Evolutionary conservation across 768 basidiomycete genomes (phyloP), one percentile per base, ranked within the genome.

Genomic region (Phlebiopsis flavidoalba): DNA sequence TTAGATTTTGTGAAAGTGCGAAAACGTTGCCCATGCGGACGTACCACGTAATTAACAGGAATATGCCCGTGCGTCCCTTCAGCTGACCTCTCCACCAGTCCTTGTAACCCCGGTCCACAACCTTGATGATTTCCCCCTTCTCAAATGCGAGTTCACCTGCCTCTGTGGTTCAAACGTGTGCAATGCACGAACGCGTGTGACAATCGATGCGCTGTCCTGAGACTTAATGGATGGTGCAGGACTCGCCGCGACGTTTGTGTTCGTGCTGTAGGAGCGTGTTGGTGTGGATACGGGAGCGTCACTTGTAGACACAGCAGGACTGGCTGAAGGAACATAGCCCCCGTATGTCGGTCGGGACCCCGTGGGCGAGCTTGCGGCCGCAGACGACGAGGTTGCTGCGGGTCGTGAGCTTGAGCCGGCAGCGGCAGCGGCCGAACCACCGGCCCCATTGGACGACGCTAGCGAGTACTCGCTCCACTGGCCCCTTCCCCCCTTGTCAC

Each of bases 51-150:
- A 72, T 96, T 97, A 19, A 96, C 93, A 0, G 96, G 73, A 98
- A 98, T 51, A 98, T 98, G 48, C 94, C 94, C 2, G 94, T 93
- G 60, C 91, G 77, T 0, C 93, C 95, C 68, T 86, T 90, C 49
- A 95, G 73, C 66, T 97, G 94, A 0, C 96, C 96, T 22, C 93
- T 76, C 93, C 95, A 98, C 96, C 96, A 98, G 70, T 97, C 94
- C 67, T 92, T 89, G 73, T 96, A 96, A 22, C 88, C 89, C 24
- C 93, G 84, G 71, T 97, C 94, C 22, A 98, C 87, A 14, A 98
- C 95, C 68, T 94, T 93, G 77, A 98, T 94, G 50, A 96, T 79
- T 64, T 97, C 95, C 1, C 95, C 96, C 65, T 89, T 89, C 54
- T 93, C 88, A 68, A 98, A 96, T 1, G 88, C 86, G 1, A 98